Conservation (phyloP, 2,329 filamentous ascomycete genomes). For the Colletotrichum liriopes region DNA sequence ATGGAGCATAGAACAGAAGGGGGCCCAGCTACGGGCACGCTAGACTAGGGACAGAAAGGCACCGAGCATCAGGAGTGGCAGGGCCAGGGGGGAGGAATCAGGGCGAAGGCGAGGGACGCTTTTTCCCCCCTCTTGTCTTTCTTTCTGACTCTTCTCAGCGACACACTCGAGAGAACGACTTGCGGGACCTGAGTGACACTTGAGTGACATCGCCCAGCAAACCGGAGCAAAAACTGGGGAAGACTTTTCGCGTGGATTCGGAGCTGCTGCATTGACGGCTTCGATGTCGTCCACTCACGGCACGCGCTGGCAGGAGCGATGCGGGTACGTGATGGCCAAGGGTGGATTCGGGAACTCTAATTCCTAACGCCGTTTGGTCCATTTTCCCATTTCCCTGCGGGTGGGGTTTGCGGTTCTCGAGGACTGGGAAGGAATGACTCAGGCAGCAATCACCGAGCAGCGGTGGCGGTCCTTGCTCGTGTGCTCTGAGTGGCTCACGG, state of each 20-base stretch:
- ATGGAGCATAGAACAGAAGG: slow-evolving; percentile 36
- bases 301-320: not conserved
- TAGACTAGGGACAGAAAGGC: slow-evolving; percentile 22
- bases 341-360: slow-evolving; percentile 43
- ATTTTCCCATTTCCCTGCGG: slow-evolving; percentile 8
- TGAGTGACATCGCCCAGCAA: slow-evolving; percentile 4
- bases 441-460: slow-evolving; percentile 32
- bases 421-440: slow-evolving; percentile 27
- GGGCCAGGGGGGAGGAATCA: slow-evolving; percentile 4
- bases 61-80: slow-evolving; percentile 2
- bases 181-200: not conserved
- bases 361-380: slow-evolving; percentile 35
- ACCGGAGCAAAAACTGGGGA: slow-evolving; percentile 25
- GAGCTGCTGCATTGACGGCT: slow-evolving; percentile 36
- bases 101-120: slow-evolving; percentile 17
- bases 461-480: slow-evolving; percentile 15
- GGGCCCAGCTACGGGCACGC: slow-evolving; percentile 29
- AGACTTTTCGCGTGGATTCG: slow-evolving; percentile 43
- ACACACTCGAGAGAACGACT: not conserved
- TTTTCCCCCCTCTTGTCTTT: not conserved
- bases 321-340: slow-evolving; percentile 18
- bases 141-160: not conserved
- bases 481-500: slow-evolving; percentile 36
- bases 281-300: not conserved
- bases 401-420: not conserved